Conservation (phyloP, 169 alveolate genomes). For the Cyclospora cayetanensis region DNA sequence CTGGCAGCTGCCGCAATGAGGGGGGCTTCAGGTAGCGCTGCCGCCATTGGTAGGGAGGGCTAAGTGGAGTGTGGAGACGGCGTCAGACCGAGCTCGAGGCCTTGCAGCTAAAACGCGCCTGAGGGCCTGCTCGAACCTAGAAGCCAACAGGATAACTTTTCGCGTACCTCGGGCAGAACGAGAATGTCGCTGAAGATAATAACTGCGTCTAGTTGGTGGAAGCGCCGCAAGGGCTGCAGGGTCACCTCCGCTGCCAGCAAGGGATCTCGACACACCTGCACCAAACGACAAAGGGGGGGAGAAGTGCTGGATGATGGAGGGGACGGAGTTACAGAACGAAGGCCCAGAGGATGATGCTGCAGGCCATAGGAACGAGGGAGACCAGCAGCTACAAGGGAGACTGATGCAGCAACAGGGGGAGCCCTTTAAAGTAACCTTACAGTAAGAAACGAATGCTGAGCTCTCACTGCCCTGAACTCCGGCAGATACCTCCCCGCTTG, state of each 20-base stretch:
- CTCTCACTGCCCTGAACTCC: slow-evolving; percentile 80
- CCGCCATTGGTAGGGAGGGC: too few relatives aligned
- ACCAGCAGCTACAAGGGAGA: too few relatives aligned
- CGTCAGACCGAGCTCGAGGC: too few relatives aligned
- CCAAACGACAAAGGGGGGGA: background rate
- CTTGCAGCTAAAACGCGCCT: too few relatives aligned
- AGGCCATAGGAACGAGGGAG: too few relatives aligned
- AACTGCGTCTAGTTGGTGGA: slow-evolving; percentile 80
- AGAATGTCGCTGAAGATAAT: slow-evolving; percentile 87
- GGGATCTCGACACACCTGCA: slow-evolving; percentile 83
- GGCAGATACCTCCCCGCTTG: slow-evolving; percentile 90
- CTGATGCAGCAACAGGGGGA: too few relatives aligned
- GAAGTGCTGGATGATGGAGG: background rate
- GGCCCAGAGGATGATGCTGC: background rate
- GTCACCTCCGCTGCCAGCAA: slow-evolving; percentile 85
- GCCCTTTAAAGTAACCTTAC: slow-evolving; percentile 61
- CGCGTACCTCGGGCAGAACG: slow-evolving; percentile 84
- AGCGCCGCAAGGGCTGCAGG: slow-evolving; percentile 84
- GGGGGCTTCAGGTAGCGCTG: too few relatives aligned
- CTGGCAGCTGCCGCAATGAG: too few relatives aligned
- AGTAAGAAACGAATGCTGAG: slow-evolving; percentile 78
- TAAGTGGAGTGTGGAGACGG: too few relatives aligned
- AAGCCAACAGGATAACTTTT: too few relatives aligned
- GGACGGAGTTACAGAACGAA: background rate
- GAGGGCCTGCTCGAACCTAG: too few relatives aligned